Evolutionary conservation across 2,329 filamentous ascomycete species (phyloP).

Genomic region (Teratosphaeria gauchensis): DNA sequence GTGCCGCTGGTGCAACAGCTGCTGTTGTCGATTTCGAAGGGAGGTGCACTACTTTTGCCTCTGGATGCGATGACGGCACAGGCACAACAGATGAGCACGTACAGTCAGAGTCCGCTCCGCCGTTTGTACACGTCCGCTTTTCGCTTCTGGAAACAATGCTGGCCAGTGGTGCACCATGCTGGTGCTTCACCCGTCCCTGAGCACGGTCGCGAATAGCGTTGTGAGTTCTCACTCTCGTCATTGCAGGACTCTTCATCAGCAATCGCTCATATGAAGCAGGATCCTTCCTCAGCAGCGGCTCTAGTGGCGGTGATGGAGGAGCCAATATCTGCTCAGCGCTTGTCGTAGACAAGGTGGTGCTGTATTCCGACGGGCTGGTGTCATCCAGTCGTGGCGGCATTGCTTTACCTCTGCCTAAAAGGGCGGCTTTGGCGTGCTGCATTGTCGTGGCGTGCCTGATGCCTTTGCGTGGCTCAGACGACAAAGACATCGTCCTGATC

Average conservation of each 20-base stretch:
- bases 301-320: background rate
- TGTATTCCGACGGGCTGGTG: slow-evolving; percentile 20
- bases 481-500: slow-evolving; percentile 6
- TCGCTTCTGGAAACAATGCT: background rate
- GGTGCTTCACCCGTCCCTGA: background rate
- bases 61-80: background rate
- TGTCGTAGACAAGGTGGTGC: slow-evolving; percentile 8
- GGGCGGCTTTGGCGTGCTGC: slow-evolving; percentile 2
- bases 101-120: background rate
- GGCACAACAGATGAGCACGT: background rate
- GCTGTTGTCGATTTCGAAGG: background rate
- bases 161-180: background rate
- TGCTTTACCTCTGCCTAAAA: slow-evolving; percentile 2
- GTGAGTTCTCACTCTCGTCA: background rate
- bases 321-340: slow-evolving; percentile 3
- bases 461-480: slow-evolving; percentile 7
- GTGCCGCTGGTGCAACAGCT: background rate
- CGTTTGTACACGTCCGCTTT: background rate
- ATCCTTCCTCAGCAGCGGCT: slow-evolving; percentile 10
- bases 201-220: background rate
- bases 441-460: slow-evolving; percentile 4
- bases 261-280: slow-evolving; percentile 6
- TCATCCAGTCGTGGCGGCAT: slow-evolving; percentile 2
- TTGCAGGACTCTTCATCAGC: background rate
- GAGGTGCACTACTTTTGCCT: background rate